Evolutionary conservation across 2,329 filamentous ascomycete species (phyloP).

Genomic region (Colletotrichum spaethianum): DNA sequence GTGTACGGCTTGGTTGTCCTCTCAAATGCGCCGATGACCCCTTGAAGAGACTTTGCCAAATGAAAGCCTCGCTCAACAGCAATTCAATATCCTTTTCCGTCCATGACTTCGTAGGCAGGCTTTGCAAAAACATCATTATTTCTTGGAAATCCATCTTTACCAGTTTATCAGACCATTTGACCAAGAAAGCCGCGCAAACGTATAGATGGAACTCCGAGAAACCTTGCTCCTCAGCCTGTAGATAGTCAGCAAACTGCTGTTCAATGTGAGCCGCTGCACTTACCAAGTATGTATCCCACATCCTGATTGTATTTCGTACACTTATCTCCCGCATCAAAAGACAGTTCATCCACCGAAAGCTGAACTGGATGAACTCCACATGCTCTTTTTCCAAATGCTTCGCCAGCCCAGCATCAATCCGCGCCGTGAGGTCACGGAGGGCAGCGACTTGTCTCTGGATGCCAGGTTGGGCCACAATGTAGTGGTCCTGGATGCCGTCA

Average conservation of each 20-base stretch:
- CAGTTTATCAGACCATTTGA: constrained; percentile 97
- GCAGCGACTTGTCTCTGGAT: constrained; percentile 95
- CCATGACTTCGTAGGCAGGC: constrained; percentile 92
- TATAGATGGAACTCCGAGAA: constrained; percentile 99
- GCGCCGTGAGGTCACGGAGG: constrained; percentile 88
- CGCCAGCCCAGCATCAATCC: constrained; percentile 87
- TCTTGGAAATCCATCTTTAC: constrained; percentile 98
- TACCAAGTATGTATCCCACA: constrained; percentile 99
- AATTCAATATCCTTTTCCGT: constrained; percentile 99
- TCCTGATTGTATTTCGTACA: constrained; percentile 95
- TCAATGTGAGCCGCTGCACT: constrained; percentile 48
- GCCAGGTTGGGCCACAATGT: constrained; percentile 96
- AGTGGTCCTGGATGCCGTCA: constrained; percentile 99
- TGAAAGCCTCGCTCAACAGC: constrained; percentile 94
- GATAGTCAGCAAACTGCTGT: constrained; percentile 15
- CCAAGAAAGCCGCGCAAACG: constrained; percentile 96
- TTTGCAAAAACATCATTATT: constrained; percentile 99
- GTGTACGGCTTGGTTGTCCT: constrained; percentile 60
- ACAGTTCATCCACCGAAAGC: constrained; percentile 99
- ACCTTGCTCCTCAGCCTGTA: constrained; percentile 94
- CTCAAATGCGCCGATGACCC: constrained; percentile 92
- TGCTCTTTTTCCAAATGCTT: constrained; percentile 92
- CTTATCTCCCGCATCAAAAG: constrained; percentile 97
- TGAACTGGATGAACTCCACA: constrained; percentile 99
- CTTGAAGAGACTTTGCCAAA: constrained; percentile 98